Conservation (phyloP, 805 yeast species). For the Cyberlindnera maritima region DNA sequence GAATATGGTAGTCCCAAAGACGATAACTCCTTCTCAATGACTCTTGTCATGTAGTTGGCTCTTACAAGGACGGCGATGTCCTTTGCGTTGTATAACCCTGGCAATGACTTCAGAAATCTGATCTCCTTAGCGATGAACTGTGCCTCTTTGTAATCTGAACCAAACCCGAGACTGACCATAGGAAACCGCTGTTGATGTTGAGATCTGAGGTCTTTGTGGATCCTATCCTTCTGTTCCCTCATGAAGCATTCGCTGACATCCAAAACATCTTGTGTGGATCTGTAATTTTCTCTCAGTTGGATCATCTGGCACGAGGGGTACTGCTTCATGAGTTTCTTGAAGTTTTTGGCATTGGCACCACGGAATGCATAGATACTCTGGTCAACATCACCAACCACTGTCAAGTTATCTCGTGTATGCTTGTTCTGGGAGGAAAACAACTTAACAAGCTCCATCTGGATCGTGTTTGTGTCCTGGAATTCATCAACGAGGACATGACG, state of each 20-base stretch:
- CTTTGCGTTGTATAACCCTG: conserved; percentile 43
- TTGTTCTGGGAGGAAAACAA: conserved; percentile 43
- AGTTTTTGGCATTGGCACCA: conserved; percentile 70
- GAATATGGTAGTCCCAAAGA: conserved; percentile 57
- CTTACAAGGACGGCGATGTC: conserved; percentile 77
- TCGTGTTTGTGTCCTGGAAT: conserved; percentile 84
- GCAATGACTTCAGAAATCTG: conserved; percentile 41
- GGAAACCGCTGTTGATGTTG: conserved; percentile 41
- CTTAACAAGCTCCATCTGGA: conserved; percentile 71
- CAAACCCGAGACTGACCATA: conserved; percentile 43
- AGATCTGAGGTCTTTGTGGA: conserved; percentile 42
- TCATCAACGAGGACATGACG: conserved; percentile 87
- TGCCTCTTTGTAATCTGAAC: conserved; percentile 52
- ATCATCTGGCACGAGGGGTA: conserved; percentile 37
- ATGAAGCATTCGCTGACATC: conserved; percentile 63
- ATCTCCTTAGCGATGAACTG: conserved; percentile 56
- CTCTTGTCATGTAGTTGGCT: conserved; percentile 56
- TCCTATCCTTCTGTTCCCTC: conserved; percentile 53
- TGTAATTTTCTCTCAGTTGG: conserved; percentile 65
- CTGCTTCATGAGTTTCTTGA: conserved; percentile 48
- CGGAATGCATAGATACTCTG: conserved; percentile 91
- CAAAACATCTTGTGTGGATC: conserved; percentile 72
- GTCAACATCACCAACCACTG: conserved; percentile 96
- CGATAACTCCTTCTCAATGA: conserved; percentile 61
- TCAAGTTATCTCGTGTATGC: conserved; percentile 50